Base-by-base conservation (phyloP, 345 rosid species). In the Zanthoxylum bungeanum region DNA sequence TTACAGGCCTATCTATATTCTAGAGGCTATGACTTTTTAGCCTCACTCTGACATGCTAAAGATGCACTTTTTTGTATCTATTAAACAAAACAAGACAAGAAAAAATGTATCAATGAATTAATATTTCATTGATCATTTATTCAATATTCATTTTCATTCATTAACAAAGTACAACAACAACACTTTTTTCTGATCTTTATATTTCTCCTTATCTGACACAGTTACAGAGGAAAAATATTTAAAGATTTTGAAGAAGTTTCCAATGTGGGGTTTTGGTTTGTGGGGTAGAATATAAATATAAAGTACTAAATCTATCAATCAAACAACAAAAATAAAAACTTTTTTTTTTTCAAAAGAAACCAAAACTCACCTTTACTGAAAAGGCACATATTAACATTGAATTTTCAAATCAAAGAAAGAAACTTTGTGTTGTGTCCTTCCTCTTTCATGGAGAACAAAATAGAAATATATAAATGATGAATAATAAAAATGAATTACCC, bases 21-120 rank as follows among this genome's bases (percentile, higher is more conserved):
- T 4, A 14, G 16, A 44, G 74, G 66, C 83, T 74, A 74, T 66
- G 65, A 64, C 76, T 66, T 74, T 64, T 12, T 3, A 56, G 40
- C 30, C 58, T 49, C 28, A 71, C 70, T 82, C 72, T 82, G 86
- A 84, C 87, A 80, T 82, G 78, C 85, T 76, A 71, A 69, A 84
- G 84, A 78, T 84, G 73, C 65, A 70, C 72, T 72, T 75, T 72
- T 75, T 44, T 14, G 68, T 73, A 80, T 76, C 80, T 30, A 55
- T 51, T 61, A 24, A 30, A 31, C 3, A 5, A 47, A 50, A 50
- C 25, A 7, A 50, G n/a, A 50, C 53, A 50, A 7, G 53, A 16
- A 0, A 33, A 64, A 31, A 74, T 78, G 37, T 24, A 36, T 65
- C 65, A 22, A 60, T 22, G 24, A 39, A 51, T 17, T 8, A 5